phyloP scores from a whole-genome alignment of 495 filamentous ascomycete species.

The Daldinia concentrica region DNA sequence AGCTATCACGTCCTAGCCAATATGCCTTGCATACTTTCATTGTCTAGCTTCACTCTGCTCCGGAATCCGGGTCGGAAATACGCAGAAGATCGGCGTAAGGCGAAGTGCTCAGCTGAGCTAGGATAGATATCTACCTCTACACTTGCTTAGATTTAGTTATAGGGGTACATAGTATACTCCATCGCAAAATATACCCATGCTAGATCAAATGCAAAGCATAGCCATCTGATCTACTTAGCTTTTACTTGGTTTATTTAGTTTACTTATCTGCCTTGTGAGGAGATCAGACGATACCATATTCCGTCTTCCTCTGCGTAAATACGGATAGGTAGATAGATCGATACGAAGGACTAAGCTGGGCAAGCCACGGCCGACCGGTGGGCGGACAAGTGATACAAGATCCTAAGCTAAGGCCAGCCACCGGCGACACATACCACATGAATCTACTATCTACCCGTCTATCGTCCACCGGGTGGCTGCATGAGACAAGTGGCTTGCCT shows the following conservation, averaged over 20 bases:
- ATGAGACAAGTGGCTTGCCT: slow-evolving; percentile 18
- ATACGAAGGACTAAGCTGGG: background rate
- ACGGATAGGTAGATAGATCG: background rate
- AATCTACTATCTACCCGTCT: background rate
- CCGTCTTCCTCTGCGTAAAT: background rate
- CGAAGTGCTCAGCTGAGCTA: too few species aligned
- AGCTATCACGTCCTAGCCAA: too few species aligned
- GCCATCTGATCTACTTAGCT: background rate
- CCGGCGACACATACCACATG: background rate
- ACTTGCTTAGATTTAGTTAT: too few species aligned
- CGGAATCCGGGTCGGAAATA: too few species aligned
- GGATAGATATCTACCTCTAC: too few species aligned
- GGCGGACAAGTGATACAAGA: background rate
- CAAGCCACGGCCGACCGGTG: background rate
- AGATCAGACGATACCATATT: too few species aligned
- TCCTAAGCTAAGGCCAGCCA: background rate
- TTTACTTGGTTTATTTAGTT: background rate
- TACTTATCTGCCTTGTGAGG: background rate
- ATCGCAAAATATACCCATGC: background rate
- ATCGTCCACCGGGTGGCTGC: background rate
- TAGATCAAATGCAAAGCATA: background rate
- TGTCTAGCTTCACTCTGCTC: too few species aligned
- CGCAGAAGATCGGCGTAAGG: too few species aligned
- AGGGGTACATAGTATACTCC: too few species aligned
- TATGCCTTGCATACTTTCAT: too few species aligned